These are phyloP conservation scores for Phytopythium aichiense DNA, from an alignment of 352 stramenopile species.

Conservation along the genomic window DNA sequence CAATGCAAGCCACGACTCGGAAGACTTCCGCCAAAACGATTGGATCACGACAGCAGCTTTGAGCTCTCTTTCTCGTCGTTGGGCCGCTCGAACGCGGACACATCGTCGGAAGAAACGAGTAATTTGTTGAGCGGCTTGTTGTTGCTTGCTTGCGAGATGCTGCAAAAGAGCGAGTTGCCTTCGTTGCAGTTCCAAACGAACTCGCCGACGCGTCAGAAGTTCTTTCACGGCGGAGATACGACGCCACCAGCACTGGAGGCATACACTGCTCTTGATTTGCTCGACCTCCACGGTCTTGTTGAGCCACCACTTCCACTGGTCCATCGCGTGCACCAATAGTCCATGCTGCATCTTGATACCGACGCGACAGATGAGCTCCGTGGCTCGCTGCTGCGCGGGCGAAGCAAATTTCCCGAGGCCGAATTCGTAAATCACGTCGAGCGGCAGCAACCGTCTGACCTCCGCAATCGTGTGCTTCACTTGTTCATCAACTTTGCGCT, in stretches of 20 bases:
- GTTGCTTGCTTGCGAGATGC: slow-evolving; percentile 37
- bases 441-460: slow-evolving; percentile 52
- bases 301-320: slow-evolving; percentile 37
- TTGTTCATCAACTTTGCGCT: slow-evolving; percentile 23
- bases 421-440: slow-evolving; percentile 63
- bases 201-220: slow-evolving; percentile 15
- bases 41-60: slow-evolving; percentile 37
- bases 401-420: slow-evolving; percentile 60
- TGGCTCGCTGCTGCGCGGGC: slow-evolving; percentile 51
- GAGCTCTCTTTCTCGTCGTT: slow-evolving; percentile 8
- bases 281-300: slow-evolving; percentile 13
- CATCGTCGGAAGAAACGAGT: slow-evolving; percentile 35
- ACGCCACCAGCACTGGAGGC: slow-evolving; percentile 63
- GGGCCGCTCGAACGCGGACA: neutral
- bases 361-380: slow-evolving; percentile 38
- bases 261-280: slow-evolving; percentile 7
- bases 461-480: slow-evolving; percentile 42
- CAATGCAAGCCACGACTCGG: slow-evolving; percentile 42
- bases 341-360: slow-evolving; percentile 36
- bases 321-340: slow-evolving; percentile 35
- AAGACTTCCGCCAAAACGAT: slow-evolving; percentile 44
- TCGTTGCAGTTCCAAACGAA: slow-evolving; percentile 36
- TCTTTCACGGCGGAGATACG: slow-evolving; percentile 28
- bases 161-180: slow-evolving; percentile 38
- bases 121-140: slow-evolving; percentile 41